These are phyloP conservation scores for Mycena belliarum DNA, from an alignment of 768 basidiomycete genomes.

Conservation along the genomic window DNA sequence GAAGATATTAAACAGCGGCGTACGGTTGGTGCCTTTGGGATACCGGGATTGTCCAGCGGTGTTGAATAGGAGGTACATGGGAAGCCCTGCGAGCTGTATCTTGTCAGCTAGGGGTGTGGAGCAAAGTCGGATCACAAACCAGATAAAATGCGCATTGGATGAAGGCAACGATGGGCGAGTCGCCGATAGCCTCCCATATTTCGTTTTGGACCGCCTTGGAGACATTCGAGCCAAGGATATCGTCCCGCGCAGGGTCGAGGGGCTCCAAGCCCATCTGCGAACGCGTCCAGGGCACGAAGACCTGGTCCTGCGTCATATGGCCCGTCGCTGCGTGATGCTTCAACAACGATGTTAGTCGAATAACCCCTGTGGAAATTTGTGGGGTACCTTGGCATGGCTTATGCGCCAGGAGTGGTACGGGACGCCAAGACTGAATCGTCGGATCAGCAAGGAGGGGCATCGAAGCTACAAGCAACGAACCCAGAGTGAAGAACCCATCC, in stretches of 20 bases:
- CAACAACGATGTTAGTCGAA: too few species aligned
- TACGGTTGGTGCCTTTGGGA: slow-evolving; percentile 78
- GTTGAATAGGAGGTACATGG: slow-evolving; percentile 78
- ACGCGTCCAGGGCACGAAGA: slow-evolving; percentile 90
- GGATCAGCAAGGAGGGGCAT: slow-evolving; percentile 24
- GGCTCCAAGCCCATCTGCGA: slow-evolving; percentile 64
- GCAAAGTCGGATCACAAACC: slow-evolving; percentile 38
- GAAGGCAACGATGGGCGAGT: slow-evolving; percentile 79
- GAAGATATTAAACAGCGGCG: slow-evolving; percentile 30
- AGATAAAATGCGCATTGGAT: slow-evolving; percentile 56
- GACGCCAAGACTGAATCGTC: slow-evolving; percentile 70
- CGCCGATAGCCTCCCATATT: slow-evolving; percentile 84
- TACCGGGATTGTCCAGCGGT: slow-evolving; percentile 87
- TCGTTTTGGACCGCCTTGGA: slow-evolving; percentile 68
- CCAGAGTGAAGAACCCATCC: slow-evolving; percentile 92
- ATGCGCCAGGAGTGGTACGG: slow-evolving; percentile 98
- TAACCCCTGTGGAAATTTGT: not conserved
- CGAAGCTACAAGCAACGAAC: slow-evolving; percentile 41
- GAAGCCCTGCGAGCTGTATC: slow-evolving; percentile 77
- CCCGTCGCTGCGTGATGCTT: slow-evolving; percentile 68
- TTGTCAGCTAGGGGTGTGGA: not conserved
- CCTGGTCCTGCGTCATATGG: slow-evolving; percentile 94
- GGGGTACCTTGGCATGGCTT: slow-evolving; percentile 69
- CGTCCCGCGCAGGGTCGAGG: slow-evolving; percentile 67
- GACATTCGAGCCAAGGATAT: slow-evolving; percentile 63